Conservation (phyloP, 2,329 filamentous ascomycete genomes). For the Knoxdaviesia capensis region DNA sequence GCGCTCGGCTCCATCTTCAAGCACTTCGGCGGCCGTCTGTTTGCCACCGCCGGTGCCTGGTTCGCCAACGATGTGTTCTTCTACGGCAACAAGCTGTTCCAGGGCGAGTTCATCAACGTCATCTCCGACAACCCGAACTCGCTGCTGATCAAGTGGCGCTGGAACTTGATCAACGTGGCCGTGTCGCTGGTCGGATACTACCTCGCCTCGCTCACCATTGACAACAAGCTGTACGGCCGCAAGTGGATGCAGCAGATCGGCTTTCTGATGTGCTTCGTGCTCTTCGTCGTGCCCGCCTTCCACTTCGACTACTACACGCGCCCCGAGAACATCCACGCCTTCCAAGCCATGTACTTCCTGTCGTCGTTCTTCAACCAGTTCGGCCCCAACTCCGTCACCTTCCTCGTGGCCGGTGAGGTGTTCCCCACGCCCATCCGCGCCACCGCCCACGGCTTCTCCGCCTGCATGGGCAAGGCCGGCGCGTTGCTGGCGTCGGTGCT, state of each 20-base stretch:
- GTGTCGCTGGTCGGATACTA: slow-evolving; percentile 83
- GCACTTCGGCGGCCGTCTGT: slow-evolving; percentile 68
- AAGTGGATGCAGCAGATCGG: slow-evolving; percentile 94
- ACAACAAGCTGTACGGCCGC: slow-evolving; percentile 91
- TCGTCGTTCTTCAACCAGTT: slow-evolving; percentile 99
- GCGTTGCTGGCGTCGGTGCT: slow-evolving; percentile 72
- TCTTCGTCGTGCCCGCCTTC: slow-evolving; percentile 85
- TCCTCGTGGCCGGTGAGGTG: slow-evolving; percentile 91
- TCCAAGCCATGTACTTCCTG: slow-evolving; percentile 97
- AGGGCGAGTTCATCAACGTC: slow-evolving; percentile 71
- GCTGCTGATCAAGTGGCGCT: slow-evolving; percentile 75
- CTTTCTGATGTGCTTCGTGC: slow-evolving; percentile 81
- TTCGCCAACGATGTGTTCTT: slow-evolving; percentile 98
- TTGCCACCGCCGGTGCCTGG: slow-evolving; percentile 79
- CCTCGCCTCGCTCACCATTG: slow-evolving; percentile 68
- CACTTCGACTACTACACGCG: slow-evolving; percentile 67
- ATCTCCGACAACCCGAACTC: slow-evolving; percentile 49
- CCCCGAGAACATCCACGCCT: slow-evolving; percentile 53
- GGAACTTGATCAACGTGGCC: slow-evolving; percentile 79
- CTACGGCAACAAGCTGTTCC: slow-evolving; percentile 98
- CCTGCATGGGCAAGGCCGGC: slow-evolving; percentile 73
- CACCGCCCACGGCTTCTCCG: slow-evolving; percentile 87
- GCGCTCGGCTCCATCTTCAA: slow-evolving; percentile 61
- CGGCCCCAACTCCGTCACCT: slow-evolving; percentile 87
- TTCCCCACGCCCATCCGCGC: slow-evolving; percentile 88